phyloP scores from a whole-genome alignment of 495 filamentous ascomycete genomes.

The Penicillium lagena region DNA sequence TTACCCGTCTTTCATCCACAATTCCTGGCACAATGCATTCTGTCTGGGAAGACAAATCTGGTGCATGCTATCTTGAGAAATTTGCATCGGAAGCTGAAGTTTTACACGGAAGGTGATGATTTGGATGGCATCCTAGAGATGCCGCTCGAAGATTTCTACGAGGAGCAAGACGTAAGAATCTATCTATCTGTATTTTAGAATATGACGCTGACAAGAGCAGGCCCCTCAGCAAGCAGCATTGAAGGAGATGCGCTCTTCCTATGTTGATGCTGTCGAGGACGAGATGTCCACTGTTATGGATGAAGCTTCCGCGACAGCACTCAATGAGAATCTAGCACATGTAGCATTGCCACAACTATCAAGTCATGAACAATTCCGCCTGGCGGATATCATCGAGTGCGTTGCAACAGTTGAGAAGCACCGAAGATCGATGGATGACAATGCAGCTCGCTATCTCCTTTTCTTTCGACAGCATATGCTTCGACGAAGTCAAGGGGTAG shows the following conservation, averaged over 20 bases:
- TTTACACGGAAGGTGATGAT: conserved; percentile 72
- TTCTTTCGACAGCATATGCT: conserved; percentile 85
- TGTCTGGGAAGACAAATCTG: conserved; percentile 66
- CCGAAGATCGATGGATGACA: conserved; percentile 84
- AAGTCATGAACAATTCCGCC: conserved; percentile 80
- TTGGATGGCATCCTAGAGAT: conserved; percentile 77
- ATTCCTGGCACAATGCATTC: conserved; percentile 81
- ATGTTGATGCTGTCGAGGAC: conserved; percentile 47
- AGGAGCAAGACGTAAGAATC: conserved; percentile 37
- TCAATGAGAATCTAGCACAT: conserved; percentile 73
- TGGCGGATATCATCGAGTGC: conserved; percentile 85
- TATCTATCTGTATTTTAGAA: background rate
- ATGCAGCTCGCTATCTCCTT: conserved; percentile 82
- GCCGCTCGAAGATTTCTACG: conserved; percentile 64
- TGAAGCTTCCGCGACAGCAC: conserved; percentile 60
- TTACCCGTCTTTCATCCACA: conserved; percentile 92
- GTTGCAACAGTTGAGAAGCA: conserved; percentile 83
- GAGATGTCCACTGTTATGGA: conserved; percentile 60
- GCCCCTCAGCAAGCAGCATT: conserved; percentile 28
- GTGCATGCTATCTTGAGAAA: conserved; percentile 70
- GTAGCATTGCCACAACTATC: conserved; percentile 77
- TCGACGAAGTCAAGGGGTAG: conserved; percentile 51
- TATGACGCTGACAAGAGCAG: conserved; percentile 26
- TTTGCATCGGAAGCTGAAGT: conserved; percentile 75
- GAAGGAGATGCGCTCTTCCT: conserved; percentile 49